These are phyloP conservation scores for Alternaria angustiovoidea DNA, from an alignment of 2,329 filamentous ascomycete species.

Conservation along the genomic window DNA sequence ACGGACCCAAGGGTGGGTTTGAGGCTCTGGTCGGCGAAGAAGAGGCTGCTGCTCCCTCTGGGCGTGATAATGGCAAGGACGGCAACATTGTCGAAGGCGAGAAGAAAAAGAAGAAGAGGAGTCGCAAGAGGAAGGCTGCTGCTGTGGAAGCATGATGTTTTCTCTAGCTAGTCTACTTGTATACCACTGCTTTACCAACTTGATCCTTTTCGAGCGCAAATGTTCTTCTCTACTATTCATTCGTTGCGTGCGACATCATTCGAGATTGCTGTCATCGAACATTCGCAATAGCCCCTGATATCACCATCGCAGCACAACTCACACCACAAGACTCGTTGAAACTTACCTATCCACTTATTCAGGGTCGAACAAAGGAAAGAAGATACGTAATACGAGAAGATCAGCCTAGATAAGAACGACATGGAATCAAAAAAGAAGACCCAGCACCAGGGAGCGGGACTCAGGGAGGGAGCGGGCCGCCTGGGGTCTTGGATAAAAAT, in stretches of 20 bases:
- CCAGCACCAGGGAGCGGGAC: neutral
- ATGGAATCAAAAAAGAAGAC: neutral
- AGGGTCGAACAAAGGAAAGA: neutral
- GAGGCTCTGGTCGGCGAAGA: slow-evolving; percentile 32
- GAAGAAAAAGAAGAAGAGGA: slow-evolving; percentile 40
- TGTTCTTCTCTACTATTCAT: neutral
- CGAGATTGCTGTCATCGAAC: neutral
- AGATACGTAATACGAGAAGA: neutral
- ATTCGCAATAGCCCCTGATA: neutral
- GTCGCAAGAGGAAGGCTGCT: slow-evolving; percentile 31
- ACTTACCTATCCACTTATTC: neutral
- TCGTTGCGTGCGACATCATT: neutral
- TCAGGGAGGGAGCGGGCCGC: slow-evolving; percentile 2
- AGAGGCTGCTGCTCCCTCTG: slow-evolving; percentile 1
- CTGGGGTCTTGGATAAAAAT: neutral
- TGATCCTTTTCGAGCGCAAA: neutral
- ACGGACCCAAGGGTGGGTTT: slow-evolving; percentile 59
- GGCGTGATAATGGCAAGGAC: slow-evolving; percentile 1
- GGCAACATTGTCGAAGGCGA: slow-evolving; percentile 29
- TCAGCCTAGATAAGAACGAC: neutral
- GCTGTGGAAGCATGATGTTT: slow-evolving; percentile 15
- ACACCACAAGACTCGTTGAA: neutral
- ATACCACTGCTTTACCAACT: neutral
- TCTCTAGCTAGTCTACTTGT: neutral
- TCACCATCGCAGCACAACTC: neutral